phyloP scores from a whole-genome alignment of 371 early-diverging fungal species.

The Mucor mucedo region DNA sequence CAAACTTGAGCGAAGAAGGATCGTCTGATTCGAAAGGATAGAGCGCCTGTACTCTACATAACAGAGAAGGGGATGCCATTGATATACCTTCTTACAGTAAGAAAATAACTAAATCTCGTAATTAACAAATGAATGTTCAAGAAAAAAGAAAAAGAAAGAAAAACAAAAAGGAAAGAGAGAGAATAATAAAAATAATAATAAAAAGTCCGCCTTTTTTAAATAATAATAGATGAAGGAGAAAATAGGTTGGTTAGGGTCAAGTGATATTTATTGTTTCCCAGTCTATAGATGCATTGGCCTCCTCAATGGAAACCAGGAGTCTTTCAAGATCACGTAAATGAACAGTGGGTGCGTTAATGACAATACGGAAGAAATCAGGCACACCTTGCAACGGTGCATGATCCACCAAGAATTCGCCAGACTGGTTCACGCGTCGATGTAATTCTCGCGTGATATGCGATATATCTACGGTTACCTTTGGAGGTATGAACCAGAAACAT shows the following conservation, averaged over 20 bases:
- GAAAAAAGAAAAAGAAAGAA: constrained; percentile 1
- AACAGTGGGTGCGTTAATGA: constrained; percentile 73
- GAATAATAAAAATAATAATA: constrained; percentile 1
- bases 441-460: constrained; percentile 56
- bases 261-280: constrained; percentile 25
- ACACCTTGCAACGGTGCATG: constrained; percentile 56
- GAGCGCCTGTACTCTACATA: constrained; percentile 66
- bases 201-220: constrained; percentile 4
- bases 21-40: constrained; percentile 83
- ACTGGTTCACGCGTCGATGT: constrained; percentile 54
- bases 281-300: constrained; percentile 28
- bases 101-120: no score
- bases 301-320: constrained; percentile 65
- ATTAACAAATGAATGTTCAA: background rate
- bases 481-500: constrained; percentile 75
- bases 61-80: constrained; percentile 1
- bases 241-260: background rate
- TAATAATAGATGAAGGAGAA: background rate
- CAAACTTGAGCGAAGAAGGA: constrained; percentile 65
- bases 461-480: constrained; percentile 36
- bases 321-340: constrained; percentile 53
- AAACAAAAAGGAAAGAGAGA: constrained; percentile 5
- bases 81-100: no score
- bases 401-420: constrained; percentile 68
- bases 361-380: constrained; percentile 76